Evolutionary conservation across 208 protist genomes (phyloP), one percentile per base, ranked within the genome.

Genomic region (Sergeia podlipaevii): DNA sequence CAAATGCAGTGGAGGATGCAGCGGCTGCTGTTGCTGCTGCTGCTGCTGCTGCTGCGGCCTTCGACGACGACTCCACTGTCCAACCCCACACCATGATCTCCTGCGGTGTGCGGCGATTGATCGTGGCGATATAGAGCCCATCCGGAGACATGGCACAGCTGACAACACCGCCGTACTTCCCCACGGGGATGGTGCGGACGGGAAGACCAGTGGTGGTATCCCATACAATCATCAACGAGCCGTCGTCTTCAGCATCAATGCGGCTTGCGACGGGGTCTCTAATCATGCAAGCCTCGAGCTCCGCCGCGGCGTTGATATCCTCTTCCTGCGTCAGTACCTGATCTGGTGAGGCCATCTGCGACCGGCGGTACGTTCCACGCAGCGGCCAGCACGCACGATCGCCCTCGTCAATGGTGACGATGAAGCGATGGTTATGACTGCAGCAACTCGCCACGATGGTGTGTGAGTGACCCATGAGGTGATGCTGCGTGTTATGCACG

Each of bases 161-260:
- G 28, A 89, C 54, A 15, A 97, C 91, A 28, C 95, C 93, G 26
- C 79, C 70, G 65, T 90, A 89, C 34, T 77, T 70, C 27, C 76
- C 73, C 3, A 87, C 75, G 41, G 66, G 71, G 60, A 91, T 81
- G n/a, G 59, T 76, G n/a, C 89, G 83, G 34, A 97, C 53, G 15
- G 95, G 92, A 24, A 88, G 72, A 7, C 72, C 70, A 26, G 77
- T 95, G 30, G 76, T 44, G 27, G 89, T 78, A 36, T 98, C 94
- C 94, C 96, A 98, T 2, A 98, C 76, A 57, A 98, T 97, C 71
- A 98, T 85, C 42, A 90, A 61, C 7, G 81, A 80, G 39, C 93
- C 91, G 30, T 81, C 79, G 20, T 95, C 93, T 47, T 74, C 64
- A 23, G 91, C 88, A 3, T 80, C 77, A 26, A 73, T 60, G 37